Percentiles rank a stretch among this genome's conserved stretches.
phyloP scores from a whole-genome alignment of 169 alveolate species.

The Sarcocystis neurona region DNA sequence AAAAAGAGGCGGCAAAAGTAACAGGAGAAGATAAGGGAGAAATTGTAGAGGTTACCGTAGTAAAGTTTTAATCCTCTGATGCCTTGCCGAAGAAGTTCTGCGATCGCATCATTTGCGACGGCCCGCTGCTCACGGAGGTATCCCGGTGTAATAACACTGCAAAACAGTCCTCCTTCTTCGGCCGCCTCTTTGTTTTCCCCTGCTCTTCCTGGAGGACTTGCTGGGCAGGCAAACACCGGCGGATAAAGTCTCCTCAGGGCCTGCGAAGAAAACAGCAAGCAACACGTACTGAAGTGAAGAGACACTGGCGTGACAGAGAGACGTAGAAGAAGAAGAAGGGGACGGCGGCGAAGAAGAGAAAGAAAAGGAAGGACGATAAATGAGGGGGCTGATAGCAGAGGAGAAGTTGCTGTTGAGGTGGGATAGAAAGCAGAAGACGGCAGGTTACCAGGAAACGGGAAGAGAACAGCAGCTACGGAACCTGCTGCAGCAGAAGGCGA shows the following conservation, averaged over 20 bases:
- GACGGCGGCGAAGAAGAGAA: background rate
- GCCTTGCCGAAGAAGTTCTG: background rate
- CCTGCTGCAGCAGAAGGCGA: too few species aligned
- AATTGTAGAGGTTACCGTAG: background rate
- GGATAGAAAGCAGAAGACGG: too few species aligned
- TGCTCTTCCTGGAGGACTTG: background rate
- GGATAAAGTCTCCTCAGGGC: background rate
- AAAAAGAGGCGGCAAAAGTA: background rate
- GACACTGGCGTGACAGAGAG: too few species aligned
- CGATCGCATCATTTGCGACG: background rate
- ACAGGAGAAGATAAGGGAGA: background rate
- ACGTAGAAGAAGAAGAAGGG: too few species aligned
- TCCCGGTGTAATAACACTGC: background rate
- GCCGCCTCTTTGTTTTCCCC: background rate
- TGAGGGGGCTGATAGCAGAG: too few species aligned
- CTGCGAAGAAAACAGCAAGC: too few species aligned
- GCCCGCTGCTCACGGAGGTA: constrained; percentile 2
- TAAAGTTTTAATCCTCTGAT: background rate
- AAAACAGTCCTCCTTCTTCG: constrained; percentile 1
- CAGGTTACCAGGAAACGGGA: too few species aligned
- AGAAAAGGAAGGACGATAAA: too few species aligned
- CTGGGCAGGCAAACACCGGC: background rate
- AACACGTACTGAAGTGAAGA: too few species aligned
- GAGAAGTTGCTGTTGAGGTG: too few species aligned
- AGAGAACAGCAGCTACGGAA: too few species aligned